Conservation (phyloP, 306 rosid species). For the Quercus ilex region DNA sequence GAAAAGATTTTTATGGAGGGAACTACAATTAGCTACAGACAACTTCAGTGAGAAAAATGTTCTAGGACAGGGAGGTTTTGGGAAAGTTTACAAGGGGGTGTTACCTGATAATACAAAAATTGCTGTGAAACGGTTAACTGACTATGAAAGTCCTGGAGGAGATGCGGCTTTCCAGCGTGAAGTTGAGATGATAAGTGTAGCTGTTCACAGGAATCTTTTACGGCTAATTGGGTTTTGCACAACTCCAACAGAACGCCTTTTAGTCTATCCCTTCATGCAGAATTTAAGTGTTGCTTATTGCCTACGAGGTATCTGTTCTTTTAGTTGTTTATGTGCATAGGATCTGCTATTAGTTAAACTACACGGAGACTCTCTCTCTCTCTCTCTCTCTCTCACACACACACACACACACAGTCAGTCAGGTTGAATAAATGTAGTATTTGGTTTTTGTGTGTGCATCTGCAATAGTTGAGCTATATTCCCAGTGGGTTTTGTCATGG, state of each 20-base stretch:
- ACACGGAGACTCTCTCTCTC: not conserved
- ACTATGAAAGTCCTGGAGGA: constrained; percentile 95
- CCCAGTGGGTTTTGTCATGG: not conserved
- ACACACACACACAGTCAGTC: not conserved
- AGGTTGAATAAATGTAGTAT: not conserved
- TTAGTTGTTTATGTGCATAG: not conserved
- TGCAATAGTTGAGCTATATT: not conserved
- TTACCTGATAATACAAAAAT: constrained; percentile 79
- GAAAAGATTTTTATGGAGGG: constrained; percentile 90
- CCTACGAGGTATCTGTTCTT: constrained; percentile 61
- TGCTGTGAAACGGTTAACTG: constrained; percentile 94
- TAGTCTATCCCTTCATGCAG: constrained; percentile 98
- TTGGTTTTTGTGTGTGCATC: not conserved
- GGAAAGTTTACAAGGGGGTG: constrained; percentile 97
- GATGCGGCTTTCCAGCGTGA: constrained; percentile 97
- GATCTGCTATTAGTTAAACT: not conserved
- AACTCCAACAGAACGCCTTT: constrained; percentile 87
- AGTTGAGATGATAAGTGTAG: constrained; percentile 99
- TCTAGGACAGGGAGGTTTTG: constrained; percentile 98
- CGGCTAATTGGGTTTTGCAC: constrained; percentile 91
- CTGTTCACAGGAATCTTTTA: constrained; percentile 86
- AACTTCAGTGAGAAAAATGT: constrained; percentile 87
- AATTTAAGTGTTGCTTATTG: constrained; percentile 93
- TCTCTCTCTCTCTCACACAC: not conserved
- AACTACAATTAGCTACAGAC: constrained; percentile 89